Conservation (phyloP, 768 basidiomycete species). For the Scleroderma bovista region DNA sequence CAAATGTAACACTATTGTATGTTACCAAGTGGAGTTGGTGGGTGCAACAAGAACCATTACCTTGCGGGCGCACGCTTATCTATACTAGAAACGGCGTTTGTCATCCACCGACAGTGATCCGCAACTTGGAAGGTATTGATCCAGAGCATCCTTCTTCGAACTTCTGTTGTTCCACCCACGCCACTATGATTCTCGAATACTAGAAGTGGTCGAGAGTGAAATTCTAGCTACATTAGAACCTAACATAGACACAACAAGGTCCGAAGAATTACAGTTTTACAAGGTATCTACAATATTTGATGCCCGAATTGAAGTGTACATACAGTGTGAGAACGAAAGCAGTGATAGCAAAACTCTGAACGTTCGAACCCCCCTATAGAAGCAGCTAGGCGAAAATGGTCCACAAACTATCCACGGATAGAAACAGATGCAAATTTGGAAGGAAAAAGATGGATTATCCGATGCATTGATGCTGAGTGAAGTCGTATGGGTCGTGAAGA, state of each 20-base stretch:
- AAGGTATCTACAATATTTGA: slow-evolving; percentile 30
- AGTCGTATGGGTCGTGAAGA: slow-evolving; percentile 11
- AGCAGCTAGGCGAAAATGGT: slow-evolving; percentile 13
- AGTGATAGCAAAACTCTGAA: slow-evolving; percentile 15
- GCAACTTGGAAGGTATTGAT: slow-evolving; percentile 71
- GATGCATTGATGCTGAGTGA: slow-evolving; percentile 13
- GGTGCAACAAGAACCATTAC: slow-evolving; percentile 65
- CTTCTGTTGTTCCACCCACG: slow-evolving; percentile 53
- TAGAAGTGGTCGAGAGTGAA: slow-evolving; percentile 63
- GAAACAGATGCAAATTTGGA: slow-evolving; percentile 11
- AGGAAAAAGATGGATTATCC: slow-evolving; percentile 13
- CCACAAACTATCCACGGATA: slow-evolving; percentile 25
- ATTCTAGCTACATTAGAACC: slow-evolving; percentile 37
- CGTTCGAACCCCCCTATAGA: slow-evolving; percentile 7
- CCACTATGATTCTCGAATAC: slow-evolving; percentile 65
- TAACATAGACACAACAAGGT: slow-evolving; percentile 28
- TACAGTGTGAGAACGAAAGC: slow-evolving; percentile 12
- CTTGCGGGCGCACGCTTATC: slow-evolving; percentile 72
- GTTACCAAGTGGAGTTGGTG: slow-evolving; percentile 35
- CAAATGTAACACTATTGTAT: slow-evolving; percentile 53
- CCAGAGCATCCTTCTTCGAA: slow-evolving; percentile 87
- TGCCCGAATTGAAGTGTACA: slow-evolving; percentile 17
- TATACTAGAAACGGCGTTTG: slow-evolving; percentile 82
- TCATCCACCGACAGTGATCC: slow-evolving; percentile 83
- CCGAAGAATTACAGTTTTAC: slow-evolving; percentile 17